Evolutionary conservation across 345 rosid genomes (phyloP).

Genomic region (Carallia pectinifolia): DNA sequence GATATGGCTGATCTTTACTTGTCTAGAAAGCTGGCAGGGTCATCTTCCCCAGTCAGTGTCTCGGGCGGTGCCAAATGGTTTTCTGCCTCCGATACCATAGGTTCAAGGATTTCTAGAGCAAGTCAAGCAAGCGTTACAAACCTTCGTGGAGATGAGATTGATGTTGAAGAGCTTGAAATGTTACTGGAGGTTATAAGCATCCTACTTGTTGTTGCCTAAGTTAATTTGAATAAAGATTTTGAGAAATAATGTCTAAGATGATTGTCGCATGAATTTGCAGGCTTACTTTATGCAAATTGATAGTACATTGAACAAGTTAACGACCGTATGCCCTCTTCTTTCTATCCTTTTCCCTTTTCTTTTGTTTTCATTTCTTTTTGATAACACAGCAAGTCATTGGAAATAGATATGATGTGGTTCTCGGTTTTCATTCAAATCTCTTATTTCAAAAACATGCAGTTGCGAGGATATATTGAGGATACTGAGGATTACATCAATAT

Average conservation of each 20-base stretch:
- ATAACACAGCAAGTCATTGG: background rate
- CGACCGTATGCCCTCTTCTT: constrained; percentile 47
- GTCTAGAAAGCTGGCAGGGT: constrained; percentile 73
- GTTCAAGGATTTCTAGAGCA: constrained; percentile 89
- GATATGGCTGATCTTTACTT: constrained; percentile 98
- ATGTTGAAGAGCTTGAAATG: constrained; percentile 99
- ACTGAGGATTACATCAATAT: constrained; percentile 98
- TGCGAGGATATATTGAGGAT: constrained; percentile 95
- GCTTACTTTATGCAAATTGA: constrained; percentile 97
- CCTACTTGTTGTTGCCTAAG: constrained; percentile 6
- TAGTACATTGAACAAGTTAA: constrained; percentile 81
- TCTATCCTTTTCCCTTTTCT: constrained; percentile 1
- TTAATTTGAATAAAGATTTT: background rate
- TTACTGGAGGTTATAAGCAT: constrained; percentile 66
- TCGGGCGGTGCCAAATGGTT: constrained; percentile 72
- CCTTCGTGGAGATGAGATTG: constrained; percentile 79
- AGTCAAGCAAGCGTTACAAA: constrained; percentile 83
- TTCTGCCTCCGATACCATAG: constrained; percentile 76
- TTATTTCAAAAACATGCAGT: constrained; percentile 47
- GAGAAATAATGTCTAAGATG: background rate
- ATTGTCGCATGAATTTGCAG: constrained; percentile 38
- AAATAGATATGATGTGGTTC: background rate
- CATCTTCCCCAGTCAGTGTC: constrained; percentile 66
- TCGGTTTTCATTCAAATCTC: background rate
- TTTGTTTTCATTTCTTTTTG: background rate